Evolutionary conservation across 176 grass and related monocot genomes (phyloP).

Genomic region (Carex parvula): DNA sequence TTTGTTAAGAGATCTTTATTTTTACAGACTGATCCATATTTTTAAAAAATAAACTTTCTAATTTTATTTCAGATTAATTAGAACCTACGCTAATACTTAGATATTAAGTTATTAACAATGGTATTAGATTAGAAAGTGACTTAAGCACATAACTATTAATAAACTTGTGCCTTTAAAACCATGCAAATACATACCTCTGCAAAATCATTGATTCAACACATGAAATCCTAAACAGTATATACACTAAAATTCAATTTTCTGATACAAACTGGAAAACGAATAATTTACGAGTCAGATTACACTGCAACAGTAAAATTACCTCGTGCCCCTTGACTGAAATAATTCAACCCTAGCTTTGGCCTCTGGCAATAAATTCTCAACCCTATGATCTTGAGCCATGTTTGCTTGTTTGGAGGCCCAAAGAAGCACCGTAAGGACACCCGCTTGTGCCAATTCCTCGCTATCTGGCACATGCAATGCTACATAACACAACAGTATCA

Average conservation of each 20-base stretch:
- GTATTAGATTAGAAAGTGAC: no score
- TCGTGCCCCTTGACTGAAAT: constrained; percentile 52
- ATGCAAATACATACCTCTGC: not conserved
- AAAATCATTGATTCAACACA: constrained; percentile 1
- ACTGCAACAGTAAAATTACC: constrained; percentile 27
- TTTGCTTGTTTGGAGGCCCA: constrained; percentile 85
- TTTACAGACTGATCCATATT: no score
- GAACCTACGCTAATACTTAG: no score
- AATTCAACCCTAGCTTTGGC: constrained; percentile 64
- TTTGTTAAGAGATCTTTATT: no score
- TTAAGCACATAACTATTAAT: no score
- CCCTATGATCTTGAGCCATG: constrained; percentile 60
- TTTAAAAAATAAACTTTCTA: no score
- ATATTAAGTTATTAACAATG: no score
- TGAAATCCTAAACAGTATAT: constrained; percentile 8
- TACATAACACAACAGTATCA: constrained; percentile 70
- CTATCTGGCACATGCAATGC: constrained; percentile 69
- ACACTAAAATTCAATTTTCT: not conserved
- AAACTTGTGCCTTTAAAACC: not conserved
- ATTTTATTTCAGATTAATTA: no score
- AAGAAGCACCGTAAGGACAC: constrained; percentile 61
- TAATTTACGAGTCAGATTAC: constrained; percentile 12
- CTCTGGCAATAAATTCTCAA: constrained; percentile 46
- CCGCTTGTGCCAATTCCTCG: constrained; percentile 73
- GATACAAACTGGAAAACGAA: not conserved